These are phyloP conservation scores for Monilinia vaccinii-corymbosi DNA, from an alignment of 2,329 filamentous ascomycete species.

Conservation along the genomic window DNA sequence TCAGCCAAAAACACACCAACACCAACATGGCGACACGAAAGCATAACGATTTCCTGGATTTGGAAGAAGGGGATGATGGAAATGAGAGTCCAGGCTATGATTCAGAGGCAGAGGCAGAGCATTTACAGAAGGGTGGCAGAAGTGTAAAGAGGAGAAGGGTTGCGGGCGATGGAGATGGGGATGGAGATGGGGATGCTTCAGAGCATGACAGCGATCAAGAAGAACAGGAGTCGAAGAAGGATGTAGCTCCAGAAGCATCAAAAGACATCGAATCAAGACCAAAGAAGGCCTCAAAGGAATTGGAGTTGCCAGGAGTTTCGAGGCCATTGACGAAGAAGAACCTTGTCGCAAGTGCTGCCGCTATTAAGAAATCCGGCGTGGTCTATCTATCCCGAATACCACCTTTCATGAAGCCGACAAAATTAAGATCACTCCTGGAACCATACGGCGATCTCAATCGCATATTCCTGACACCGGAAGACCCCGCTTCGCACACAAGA, in stretches of 20 bases:
- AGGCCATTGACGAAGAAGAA: slow-evolving; percentile 57
- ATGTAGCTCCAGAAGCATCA: slow-evolving; percentile 17
- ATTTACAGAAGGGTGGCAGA: slow-evolving; percentile 56
- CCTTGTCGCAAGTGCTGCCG: slow-evolving; percentile 53
- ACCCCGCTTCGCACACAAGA: slow-evolving; percentile 53
- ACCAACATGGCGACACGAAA: slow-evolving; percentile 55
- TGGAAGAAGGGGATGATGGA: slow-evolving; percentile 49
- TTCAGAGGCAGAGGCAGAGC: slow-evolving; percentile 51
- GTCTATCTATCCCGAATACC: slow-evolving; percentile 78
- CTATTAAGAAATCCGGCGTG: slow-evolving; percentile 66
- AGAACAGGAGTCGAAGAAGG: slow-evolving; percentile 28
- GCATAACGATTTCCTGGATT: slow-evolving; percentile 63
- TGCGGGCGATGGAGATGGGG: slow-evolving; percentile 31
- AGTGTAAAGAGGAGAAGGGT: slow-evolving; percentile 54
- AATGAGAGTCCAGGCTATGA: slow-evolving; percentile 48
- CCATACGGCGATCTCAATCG: slow-evolving; percentile 69
- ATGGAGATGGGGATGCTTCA: slow-evolving; percentile 31
- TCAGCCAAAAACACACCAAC: not conserved
- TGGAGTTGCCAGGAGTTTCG: slow-evolving; percentile 40
- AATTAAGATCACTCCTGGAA: slow-evolving; percentile 64
- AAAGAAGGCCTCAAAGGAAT: slow-evolving; percentile 24
- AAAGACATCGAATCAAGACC: slow-evolving; percentile 6
- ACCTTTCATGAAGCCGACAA: slow-evolving; percentile 79
- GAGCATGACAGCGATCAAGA: slow-evolving; percentile 25
- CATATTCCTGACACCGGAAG: slow-evolving; percentile 72